A percentile compares a stretch with the other conserved stretches of the same genome.
Conservation (phyloP, 1,284 basidiomycete species). For the Ustilago vetiveriae region DNA sequence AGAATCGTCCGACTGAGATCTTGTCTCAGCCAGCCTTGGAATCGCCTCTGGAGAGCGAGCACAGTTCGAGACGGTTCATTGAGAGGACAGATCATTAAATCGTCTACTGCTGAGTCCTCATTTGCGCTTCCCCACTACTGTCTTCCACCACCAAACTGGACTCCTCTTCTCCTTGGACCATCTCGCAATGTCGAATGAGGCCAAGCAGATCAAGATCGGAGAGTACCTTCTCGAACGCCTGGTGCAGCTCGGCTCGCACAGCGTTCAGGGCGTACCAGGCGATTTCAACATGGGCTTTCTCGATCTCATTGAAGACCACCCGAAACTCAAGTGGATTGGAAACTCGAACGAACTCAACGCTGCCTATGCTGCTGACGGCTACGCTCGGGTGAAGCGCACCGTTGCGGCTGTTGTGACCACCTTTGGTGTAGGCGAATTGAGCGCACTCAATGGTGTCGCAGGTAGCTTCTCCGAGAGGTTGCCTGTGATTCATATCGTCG, state of each 20-base stretch:
- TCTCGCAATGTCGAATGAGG: slow-evolving; percentile 31
- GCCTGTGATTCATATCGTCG: slow-evolving; percentile 90
- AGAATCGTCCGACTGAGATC: too few species aligned
- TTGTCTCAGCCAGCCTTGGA: too few species aligned
- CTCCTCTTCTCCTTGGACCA: too few species aligned
- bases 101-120: too few species aligned
- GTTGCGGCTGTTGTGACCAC: slow-evolving; percentile 70
- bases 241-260: slow-evolving; percentile 68
- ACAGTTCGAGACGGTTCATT: too few species aligned
- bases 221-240: slow-evolving; percentile 64
- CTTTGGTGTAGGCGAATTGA: slow-evolving; percentile 86
- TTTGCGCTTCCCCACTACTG: too few species aligned
- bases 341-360: slow-evolving; percentile 73
- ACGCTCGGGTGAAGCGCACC: slow-evolving; percentile 74
- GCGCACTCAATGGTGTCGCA: slow-evolving; percentile 70
- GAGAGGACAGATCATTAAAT: too few species aligned
- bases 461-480: slow-evolving; percentile 80
- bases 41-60: too few species aligned
- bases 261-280: slow-evolving; percentile 87
- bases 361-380: slow-evolving; percentile 91
- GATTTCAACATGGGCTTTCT: slow-evolving; percentile 83
- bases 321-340: slow-evolving; percentile 82
- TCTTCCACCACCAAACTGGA: too few species aligned
- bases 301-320: slow-evolving; percentile 85
- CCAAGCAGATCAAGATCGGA: slow-evolving; percentile 48